phyloP scores from a whole-genome alignment of 495 filamentous ascomycete species.

The Amorphotheca resinae region DNA sequence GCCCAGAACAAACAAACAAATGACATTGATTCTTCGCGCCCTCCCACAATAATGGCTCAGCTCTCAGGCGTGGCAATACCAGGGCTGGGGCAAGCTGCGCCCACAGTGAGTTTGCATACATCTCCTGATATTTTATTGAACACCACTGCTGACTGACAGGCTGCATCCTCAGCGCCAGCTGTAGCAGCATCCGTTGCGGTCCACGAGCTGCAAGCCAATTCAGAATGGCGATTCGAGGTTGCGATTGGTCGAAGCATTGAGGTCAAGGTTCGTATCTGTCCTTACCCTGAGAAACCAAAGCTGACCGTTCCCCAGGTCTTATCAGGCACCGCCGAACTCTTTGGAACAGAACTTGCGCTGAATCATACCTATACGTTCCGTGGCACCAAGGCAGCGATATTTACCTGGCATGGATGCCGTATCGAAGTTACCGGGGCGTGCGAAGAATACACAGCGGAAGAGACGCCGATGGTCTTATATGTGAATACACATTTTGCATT shows the following conservation, averaged over 20 bases:
- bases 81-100: slow-evolving; percentile 36
- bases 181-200: slow-evolving; percentile 14
- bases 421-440: slow-evolving; percentile 55
- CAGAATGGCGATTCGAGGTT: slow-evolving; percentile 91
- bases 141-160: slow-evolving; percentile 15
- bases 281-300: slow-evolving; percentile 1
- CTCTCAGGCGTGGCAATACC: slow-evolving; percentile 35
- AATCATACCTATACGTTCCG: slow-evolving; percentile 72
- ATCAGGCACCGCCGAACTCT: slow-evolving; percentile 80
- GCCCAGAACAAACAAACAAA: no score
- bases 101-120: slow-evolving; percentile 23
- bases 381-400: slow-evolving; percentile 75
- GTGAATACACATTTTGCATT: slow-evolving; percentile 67
- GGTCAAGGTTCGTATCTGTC: slow-evolving; percentile 38
- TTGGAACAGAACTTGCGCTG: slow-evolving; percentile 85
- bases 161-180: slow-evolving; percentile 16
- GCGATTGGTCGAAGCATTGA: slow-evolving; percentile 49
- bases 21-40: no score
- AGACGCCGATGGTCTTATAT: slow-evolving; percentile 73
- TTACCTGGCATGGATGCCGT: slow-evolving; percentile 79
- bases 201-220: slow-evolving; percentile 30
- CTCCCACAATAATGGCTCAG: no score
- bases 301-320: slow-evolving; percentile 44
- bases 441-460: slow-evolving; percentile 60
- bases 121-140: not conserved